These are phyloP conservation scores for Magnolia kwangsiensis DNA, from an alignment of 164 flowering plant genomes.

Conservation along the genomic window DNA sequence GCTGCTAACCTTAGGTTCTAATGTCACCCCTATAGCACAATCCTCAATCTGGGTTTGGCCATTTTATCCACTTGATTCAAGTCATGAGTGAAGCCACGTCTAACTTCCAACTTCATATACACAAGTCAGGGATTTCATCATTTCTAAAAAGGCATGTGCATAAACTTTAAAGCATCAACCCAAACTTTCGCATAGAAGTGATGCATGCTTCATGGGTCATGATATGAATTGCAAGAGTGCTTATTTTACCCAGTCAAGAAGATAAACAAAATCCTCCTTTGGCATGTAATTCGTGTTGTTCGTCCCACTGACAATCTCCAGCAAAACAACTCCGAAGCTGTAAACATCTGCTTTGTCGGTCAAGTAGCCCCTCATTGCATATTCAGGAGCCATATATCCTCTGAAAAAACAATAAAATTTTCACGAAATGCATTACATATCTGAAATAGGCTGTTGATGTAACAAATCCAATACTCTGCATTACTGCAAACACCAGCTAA, in stretches of 20 bases:
- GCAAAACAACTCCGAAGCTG: conserved; percentile 70
- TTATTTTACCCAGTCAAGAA: conserved; percentile 74
- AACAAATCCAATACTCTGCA: not conserved
- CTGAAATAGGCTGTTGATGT: not conserved
- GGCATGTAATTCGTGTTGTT: conserved; percentile 61
- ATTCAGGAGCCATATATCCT: conserved; percentile 96
- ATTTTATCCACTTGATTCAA: no score
- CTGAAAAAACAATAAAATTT: conserved; percentile 25
- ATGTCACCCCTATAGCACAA: no score
- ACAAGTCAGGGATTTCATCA: no score
- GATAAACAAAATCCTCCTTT: conserved; percentile 54
- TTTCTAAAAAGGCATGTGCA: no score
- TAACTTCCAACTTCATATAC: no score
- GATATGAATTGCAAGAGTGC: not conserved
- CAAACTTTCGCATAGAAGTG: not conserved
- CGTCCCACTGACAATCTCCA: conserved; percentile 81
- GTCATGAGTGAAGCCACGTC: no score
- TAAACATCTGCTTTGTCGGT: conserved; percentile 90
- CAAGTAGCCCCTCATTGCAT: conserved; percentile 78
- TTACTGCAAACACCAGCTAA: not conserved
- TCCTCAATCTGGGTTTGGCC: no score
- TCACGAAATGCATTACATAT: no score
- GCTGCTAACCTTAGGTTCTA: no score
- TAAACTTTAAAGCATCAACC: not conserved
- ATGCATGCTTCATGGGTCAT: not conserved